Base-by-base conservation (phyloP, 2,329 filamentous ascomycete genomes). In the Leptosphaerulina australis region DNA sequence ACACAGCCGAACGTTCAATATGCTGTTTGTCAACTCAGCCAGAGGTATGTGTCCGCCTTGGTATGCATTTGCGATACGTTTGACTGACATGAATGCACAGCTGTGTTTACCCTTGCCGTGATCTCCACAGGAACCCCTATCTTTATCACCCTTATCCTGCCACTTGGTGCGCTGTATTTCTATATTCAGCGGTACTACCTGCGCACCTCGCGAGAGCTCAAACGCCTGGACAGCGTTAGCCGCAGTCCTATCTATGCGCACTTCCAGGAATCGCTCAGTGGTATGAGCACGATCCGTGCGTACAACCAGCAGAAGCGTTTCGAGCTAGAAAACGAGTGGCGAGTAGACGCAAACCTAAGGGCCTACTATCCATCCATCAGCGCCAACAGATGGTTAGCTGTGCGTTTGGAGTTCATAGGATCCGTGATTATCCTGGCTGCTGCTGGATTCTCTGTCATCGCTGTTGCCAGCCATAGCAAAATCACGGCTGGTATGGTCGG, bases 121-220 rank as follows among this genome's bases (percentile, higher is more conserved):
- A 96, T 99, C 61, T 90, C 89, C 11, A 80, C 86, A 33, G 79
- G 90, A 3, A 94, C 88, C 1, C 95, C 94, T 8, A 81, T 83
- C 6, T 97, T 99, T 70, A 73, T 91, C 40, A 78, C 86, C 9
- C 72, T 97, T 50, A 92, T 96, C 61, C 64, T 97, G 44, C 94
- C 94, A 2, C 79, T 99, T 40, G 83, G 83, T 45, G 82, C 84
- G 43, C 81, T 95, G 50, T 99, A 99, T 74, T 82, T 95, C 62
- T 95, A 86, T 76, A 96, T 97, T 64, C 94, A 99, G 74, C 87
- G 92, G 64, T 99, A 99, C 80, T 99, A 99, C 73, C 83, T 99
- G 38, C 85, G 92, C 56, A 97, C 94, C 11, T 99, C 94, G 51
- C 88, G 95, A 57, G 95, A 99, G 77, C 82, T 99, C 58, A 99